These are phyloP conservation scores for Actinidia arguta DNA, from an alignment of 179 eudicot species.

Conservation along the genomic window DNA sequence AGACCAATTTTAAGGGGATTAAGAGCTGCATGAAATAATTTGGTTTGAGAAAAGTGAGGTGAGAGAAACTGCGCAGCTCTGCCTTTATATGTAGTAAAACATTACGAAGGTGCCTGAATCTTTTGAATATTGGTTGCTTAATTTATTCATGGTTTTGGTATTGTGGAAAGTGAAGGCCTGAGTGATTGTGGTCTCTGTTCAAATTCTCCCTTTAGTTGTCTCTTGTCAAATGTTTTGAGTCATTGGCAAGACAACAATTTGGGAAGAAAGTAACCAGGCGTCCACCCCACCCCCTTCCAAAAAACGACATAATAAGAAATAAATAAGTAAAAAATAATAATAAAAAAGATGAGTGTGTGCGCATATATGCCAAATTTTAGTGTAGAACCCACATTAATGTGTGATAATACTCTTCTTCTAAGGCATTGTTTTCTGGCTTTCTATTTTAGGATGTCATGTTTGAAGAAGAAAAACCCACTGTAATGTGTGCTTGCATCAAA, in stretches of 20 bases:
- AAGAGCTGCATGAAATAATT: neutral
- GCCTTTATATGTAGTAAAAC: neutral
- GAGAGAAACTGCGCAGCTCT: neutral
- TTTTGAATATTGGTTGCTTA: neutral
- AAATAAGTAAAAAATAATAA: too few species aligned
- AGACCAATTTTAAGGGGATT: neutral
- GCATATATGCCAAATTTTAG: neutral
- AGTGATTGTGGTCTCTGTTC: neutral
- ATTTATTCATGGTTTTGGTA: neutral
- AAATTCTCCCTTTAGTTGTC: too few species aligned
- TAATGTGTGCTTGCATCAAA: neutral
- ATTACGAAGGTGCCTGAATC: too few species aligned
- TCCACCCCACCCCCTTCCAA: neutral
- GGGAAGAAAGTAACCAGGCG: neutral
- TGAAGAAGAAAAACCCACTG: neutral
- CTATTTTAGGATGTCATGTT: neutral
- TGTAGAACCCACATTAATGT: neutral
- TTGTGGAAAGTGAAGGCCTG: neutral
- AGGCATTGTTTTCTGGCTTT: neutral
- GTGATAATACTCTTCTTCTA: neutral
- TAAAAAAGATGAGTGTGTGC: too few species aligned
- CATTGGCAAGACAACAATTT: neutral
- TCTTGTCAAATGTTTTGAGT: neutral
- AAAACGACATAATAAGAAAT: too few species aligned
- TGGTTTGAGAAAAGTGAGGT: neutral